Conservation (phyloP, 2,329 filamentous ascomycete species). For the Berkeleyomyces rouxiae region DNA sequence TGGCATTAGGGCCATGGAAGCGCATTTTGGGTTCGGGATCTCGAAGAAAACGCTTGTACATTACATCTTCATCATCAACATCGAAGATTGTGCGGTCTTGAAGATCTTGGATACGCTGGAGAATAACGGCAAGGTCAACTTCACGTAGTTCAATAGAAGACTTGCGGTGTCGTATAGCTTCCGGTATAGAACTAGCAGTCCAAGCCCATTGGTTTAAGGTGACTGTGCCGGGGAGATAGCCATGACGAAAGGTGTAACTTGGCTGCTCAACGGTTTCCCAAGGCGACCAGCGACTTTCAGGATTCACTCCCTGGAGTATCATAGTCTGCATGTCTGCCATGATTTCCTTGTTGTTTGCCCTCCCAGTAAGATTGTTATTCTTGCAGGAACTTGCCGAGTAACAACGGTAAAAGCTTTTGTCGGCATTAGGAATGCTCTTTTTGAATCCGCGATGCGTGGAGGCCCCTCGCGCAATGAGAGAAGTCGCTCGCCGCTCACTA, state of each 20-base stretch:
- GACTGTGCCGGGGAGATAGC: constrained; percentile 49
- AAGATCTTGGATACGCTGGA: constrained; percentile 42
- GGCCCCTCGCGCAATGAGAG: constrained; percentile 41
- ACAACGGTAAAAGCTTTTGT: constrained; percentile 38
- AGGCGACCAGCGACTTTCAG: constrained; percentile 27
- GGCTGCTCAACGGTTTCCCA: constrained; percentile 64
- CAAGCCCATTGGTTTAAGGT: constrained; percentile 55
- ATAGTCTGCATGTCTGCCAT: constrained; percentile 45
- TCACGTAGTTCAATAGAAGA: constrained; percentile 42
- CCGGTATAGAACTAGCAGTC: constrained; percentile 38
- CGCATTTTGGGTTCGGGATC: constrained; percentile 44
- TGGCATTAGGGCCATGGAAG: constrained; percentile 31
- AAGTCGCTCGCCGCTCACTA: constrained; percentile 35
- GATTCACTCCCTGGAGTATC: constrained; percentile 25
- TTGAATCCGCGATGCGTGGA: constrained; percentile 40
- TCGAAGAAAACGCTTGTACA: constrained; percentile 46
- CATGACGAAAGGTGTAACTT: constrained; percentile 51
- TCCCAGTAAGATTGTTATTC: constrained; percentile 8
- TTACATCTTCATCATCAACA: constrained; percentile 38
- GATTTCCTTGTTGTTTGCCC: constrained; percentile 17
- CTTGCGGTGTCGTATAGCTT: constrained; percentile 40
- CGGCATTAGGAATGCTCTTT: constrained; percentile 35
- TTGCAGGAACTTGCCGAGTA: constrained; percentile 24
- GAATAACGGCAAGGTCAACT: constrained; percentile 39
- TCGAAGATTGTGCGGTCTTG: constrained; percentile 30